Conservation (phyloP, 2,329 filamentous ascomycete species). For the Diaporthe sp. region DNA sequence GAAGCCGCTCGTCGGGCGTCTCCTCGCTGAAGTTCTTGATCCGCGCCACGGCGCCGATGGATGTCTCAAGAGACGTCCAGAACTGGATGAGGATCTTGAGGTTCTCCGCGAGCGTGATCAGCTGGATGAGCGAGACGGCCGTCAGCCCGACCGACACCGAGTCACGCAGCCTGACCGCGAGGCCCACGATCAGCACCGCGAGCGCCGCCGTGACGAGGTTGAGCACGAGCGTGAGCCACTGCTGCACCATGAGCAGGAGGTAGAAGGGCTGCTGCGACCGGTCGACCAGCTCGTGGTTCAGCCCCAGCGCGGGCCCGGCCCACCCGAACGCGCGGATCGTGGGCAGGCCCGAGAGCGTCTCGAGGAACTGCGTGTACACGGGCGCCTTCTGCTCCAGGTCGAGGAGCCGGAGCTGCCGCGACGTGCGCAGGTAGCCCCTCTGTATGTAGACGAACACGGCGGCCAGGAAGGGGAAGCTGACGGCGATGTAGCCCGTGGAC, state of each 20-base stretch:
- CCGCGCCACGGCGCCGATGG: conserved; percentile 52
- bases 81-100: conserved; percentile 49
- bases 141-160: conserved; percentile 52
- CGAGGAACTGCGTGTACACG: conserved; percentile 60
- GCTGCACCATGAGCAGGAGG: conserved; percentile 51
- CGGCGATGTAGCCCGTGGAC: conserved; percentile 56
- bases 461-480: conserved; percentile 56
- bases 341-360: conserved; percentile 58
- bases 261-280: conserved; percentile 52
- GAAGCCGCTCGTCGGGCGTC: conserved; percentile 48
- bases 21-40: conserved; percentile 48
- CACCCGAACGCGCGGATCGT: conserved; percentile 63
- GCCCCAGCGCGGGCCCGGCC: conserved; percentile 52
- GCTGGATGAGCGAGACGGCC: conserved; percentile 46
- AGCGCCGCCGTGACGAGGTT: conserved; percentile 51
- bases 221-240: conserved; percentile 53
- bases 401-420: conserved; percentile 60
- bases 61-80: conserved; percentile 48
- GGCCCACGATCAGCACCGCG: conserved; percentile 49
- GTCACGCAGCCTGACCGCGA: conserved; percentile 48
- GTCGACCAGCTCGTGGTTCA: conserved; percentile 51
- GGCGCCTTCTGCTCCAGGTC: conserved; percentile 61
- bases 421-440: conserved; percentile 61
- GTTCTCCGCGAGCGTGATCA: conserved; percentile 43
- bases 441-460: conserved; percentile 57